Percentiles rank a stretch among this genome's conserved stretches.
phyloP scores from a whole-genome alignment of 345 rosid species.

The Cochlearia excelsa region DNA sequence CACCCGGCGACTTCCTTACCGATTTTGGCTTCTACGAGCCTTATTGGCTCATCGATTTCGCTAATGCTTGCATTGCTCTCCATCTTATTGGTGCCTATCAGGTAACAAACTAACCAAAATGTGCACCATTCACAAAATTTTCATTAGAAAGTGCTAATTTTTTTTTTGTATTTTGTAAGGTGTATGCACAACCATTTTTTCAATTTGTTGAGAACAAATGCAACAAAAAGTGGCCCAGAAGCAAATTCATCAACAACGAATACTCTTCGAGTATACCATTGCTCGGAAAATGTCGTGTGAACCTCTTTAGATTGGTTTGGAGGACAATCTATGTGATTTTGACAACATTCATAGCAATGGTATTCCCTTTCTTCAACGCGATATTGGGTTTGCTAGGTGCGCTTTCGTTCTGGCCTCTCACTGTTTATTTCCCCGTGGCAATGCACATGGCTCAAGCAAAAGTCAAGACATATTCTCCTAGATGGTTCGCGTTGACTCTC shows the following conservation, averaged over 20 bases:
- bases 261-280: slow-evolving; percentile 41
- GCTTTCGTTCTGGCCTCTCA: slow-evolving; percentile 72
- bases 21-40: slow-evolving; percentile 91
- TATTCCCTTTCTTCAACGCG: slow-evolving; percentile 86
- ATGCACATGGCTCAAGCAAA: slow-evolving; percentile 67
- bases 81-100: slow-evolving; percentile 89
- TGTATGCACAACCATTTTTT: slow-evolving; percentile 69
- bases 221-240: slow-evolving; percentile 55
- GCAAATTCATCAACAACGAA: slow-evolving; percentile 54
- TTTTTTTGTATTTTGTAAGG: slow-evolving; percentile 38
- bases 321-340: slow-evolving; percentile 62
- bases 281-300: slow-evolving; percentile 45
- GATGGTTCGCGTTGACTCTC: slow-evolving; percentile 67
- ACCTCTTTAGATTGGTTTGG: slow-evolving; percentile 68
- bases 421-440: slow-evolving; percentile 81
- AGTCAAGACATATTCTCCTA: slow-evolving; percentile 47
- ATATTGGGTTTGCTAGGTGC: slow-evolving; percentile 82
- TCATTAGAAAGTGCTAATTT: no score
- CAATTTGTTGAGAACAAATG: slow-evolving; percentile 53
- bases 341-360: slow-evolving; percentile 68
- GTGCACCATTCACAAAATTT: no score
- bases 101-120: slow-evolving; percentile 35
- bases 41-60: slow-evolving; percentile 77
- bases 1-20: slow-evolving; percentile 88
- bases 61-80: slow-evolving; percentile 74